phyloP scores from a whole-genome alignment of 768 basidiomycete species.

The Amanita subjunquillea region DNA sequence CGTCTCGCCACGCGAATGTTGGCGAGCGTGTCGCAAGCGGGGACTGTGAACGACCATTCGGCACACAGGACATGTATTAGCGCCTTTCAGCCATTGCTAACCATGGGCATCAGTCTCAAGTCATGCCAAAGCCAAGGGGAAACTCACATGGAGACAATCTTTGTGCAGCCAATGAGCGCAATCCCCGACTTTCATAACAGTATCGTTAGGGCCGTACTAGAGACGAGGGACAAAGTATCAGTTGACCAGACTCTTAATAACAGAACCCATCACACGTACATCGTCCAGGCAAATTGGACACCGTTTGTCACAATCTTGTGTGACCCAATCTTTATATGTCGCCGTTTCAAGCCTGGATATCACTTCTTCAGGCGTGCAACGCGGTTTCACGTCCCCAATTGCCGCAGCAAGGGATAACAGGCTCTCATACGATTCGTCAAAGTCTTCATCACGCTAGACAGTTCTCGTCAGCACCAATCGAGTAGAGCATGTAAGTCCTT shows the following conservation, averaged over 20 bases:
- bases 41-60: slow-evolving; percentile 40
- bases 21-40: neutral
- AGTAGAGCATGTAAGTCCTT: slow-evolving; percentile 13
- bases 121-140: neutral
- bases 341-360: slow-evolving; percentile 50
- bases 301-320: slow-evolving; percentile 52
- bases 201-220: slow-evolving; percentile 45
- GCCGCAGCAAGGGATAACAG: slow-evolving; percentile 46
- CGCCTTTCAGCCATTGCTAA: slow-evolving; percentile 74
- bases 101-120: slow-evolving; percentile 1
- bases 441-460: slow-evolving; percentile 63
- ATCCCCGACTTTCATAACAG: slow-evolving; percentile 53
- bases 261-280: neutral
- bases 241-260: neutral
- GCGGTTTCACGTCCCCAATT: slow-evolving; percentile 62
- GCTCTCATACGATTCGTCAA: slow-evolving; percentile 68
- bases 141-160: slow-evolving; percentile 59
- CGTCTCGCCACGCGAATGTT: neutral
- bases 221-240: neutral
- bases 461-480: neutral
- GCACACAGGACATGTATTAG: slow-evolving; percentile 76
- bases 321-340: slow-evolving; percentile 60
- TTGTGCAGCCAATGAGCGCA: slow-evolving; percentile 80
- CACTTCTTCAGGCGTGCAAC: slow-evolving; percentile 50
- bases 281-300: slow-evolving; percentile 62